phyloP scores from a whole-genome alignment of 83 land plant genomes.

The Picea mariana region DNA sequence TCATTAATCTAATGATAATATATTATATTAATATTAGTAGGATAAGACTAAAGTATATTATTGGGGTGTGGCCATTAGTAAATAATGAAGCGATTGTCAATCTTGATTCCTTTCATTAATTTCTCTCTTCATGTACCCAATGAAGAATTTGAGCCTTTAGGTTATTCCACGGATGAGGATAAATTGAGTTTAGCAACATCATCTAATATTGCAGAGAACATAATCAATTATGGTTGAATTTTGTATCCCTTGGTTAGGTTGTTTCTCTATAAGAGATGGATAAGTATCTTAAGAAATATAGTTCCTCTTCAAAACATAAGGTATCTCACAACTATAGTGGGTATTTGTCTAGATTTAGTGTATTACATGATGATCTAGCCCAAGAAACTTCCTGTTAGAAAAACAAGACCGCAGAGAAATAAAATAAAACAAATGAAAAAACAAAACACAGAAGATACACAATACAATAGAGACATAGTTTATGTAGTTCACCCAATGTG shows the following conservation, averaged over 20 bases:
- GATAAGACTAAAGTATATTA: too few species aligned
- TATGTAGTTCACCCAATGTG: too few species aligned
- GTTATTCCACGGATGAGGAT: neutral
- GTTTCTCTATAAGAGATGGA: conserved; percentile 25
- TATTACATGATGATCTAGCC: conserved; percentile 13
- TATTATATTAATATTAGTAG: too few species aligned
- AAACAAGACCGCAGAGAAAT: too few species aligned
- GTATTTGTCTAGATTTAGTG: neutral
- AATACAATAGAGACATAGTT: too few species aligned
- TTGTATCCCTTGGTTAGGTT: conserved; percentile 49
- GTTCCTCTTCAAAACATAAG: conserved; percentile 60
- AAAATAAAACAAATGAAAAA: too few species aligned
- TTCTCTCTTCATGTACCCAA: conserved; percentile 57
- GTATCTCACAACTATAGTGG: conserved; percentile 25
- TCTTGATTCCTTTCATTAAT: conserved; percentile 68
- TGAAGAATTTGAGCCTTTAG: conserved; percentile 13
- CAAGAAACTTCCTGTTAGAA: conserved; percentile 31
- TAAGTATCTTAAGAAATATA: conserved; percentile 44
- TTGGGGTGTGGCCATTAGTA: conserved; percentile 39
- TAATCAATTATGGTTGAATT: conserved; percentile 70
- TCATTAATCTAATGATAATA: too few species aligned
- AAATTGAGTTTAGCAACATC: neutral
- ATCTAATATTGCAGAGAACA: conserved; percentile 3
- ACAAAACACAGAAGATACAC: too few species aligned
- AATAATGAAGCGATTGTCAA: conserved; percentile 63